Percentiles rank a stretch among this genome's conserved stretches.
Conservation (phyloP, 768 basidiomycete genomes). For the Mycena olivaceomarginata region DNA sequence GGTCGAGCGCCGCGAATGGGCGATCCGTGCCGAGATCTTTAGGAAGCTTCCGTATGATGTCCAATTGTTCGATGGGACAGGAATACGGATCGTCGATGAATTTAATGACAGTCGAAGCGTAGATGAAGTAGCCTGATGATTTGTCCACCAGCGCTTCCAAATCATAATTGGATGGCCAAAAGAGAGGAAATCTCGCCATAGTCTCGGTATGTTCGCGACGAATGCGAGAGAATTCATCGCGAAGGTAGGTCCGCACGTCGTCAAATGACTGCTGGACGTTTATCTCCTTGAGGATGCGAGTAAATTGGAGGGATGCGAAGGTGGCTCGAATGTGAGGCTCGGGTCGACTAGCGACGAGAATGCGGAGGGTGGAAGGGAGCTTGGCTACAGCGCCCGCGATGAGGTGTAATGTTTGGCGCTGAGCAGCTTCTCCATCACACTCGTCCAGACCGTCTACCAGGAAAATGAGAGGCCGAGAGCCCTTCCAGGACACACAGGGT, state of each 20-base stretch:
- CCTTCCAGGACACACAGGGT: neutral
- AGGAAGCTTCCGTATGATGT: neutral
- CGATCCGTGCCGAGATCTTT: neutral
- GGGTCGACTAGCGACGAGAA: constrained; percentile 13
- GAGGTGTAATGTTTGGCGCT: neutral
- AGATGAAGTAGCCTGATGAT: constrained; percentile 24
- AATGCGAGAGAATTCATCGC: constrained; percentile 16
- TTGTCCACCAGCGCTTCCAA: neutral
- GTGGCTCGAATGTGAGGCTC: constrained; percentile 1
- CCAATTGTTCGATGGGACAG: constrained; percentile 10
- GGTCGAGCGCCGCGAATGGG: neutral
- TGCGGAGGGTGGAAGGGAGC: neutral
- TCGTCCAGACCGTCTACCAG: constrained; percentile 15
- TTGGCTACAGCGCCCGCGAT: neutral
- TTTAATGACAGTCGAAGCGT: constrained; percentile 16
- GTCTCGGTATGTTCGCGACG: neutral
- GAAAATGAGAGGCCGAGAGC: no score
- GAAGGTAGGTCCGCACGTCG: neutral
- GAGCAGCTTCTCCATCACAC: neutral
- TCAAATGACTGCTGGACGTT: neutral
- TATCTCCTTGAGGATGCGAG: neutral
- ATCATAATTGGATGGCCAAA: neutral
- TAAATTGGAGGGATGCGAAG: neutral
- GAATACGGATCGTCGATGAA: constrained; percentile 15
- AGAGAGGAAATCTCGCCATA: neutral